Percentiles rank a stretch among this genome's conserved stretches.
Evolutionary conservation across 345 rosid species (phyloP).

Genomic region (Sapria himalayana): DNA sequence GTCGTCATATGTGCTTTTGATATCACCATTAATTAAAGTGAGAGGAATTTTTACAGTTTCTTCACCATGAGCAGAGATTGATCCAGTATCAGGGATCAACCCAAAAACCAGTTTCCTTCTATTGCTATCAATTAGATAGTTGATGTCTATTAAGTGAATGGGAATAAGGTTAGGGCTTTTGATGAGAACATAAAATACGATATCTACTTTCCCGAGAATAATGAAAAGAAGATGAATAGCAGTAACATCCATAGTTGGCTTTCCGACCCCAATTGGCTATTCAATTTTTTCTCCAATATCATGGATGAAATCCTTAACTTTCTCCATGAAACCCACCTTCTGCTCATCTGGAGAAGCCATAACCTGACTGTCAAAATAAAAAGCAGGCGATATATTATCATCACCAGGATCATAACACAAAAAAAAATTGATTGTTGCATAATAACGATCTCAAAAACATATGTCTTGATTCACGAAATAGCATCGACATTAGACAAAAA

Average conservation of each 20-base stretch:
- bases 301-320: conserved; percentile 84
- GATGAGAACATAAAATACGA: conserved; percentile 70
- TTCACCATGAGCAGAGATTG: conserved; percentile 73
- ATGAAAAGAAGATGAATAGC: conserved; percentile 58
- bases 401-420: too few species aligned
- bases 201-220: conserved; percentile 65
- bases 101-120: conserved; percentile 82
- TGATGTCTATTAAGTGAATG: conserved; percentile 62
- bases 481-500: too few species aligned
- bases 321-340: conserved; percentile 65
- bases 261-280: conserved; percentile 75
- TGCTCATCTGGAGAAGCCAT: too few species aligned
- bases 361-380: too few species aligned
- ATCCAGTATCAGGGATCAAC: conserved; percentile 85
- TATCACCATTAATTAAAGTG: conserved; percentile 60
- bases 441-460: too few species aligned
- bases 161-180: conserved; percentile 90
- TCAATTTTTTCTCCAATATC: conserved; percentile 87
- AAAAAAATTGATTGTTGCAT: too few species aligned
- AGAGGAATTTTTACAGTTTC: conserved; percentile 84
- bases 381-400: too few species aligned
- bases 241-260: conserved; percentile 82
- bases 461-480: too few species aligned
- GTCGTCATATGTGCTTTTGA: conserved; percentile 57
- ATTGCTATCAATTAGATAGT: conserved; percentile 78